phyloP scores from a whole-genome alignment of 2,329 filamentous ascomycete genomes.

The Microcera coccophila region DNA sequence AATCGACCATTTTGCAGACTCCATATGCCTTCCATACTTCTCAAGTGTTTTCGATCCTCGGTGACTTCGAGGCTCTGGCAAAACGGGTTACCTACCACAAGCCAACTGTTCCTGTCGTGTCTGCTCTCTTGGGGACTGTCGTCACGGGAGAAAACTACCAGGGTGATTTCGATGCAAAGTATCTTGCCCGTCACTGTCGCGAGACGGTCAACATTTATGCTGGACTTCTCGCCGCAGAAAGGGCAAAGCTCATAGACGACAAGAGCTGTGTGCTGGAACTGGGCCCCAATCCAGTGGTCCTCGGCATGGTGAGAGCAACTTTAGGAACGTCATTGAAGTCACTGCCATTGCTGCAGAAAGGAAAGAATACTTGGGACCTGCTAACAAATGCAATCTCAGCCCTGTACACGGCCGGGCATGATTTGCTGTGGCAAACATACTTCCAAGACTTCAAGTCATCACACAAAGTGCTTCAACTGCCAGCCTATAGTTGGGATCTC shows the following conservation, averaged over 20 bases:
- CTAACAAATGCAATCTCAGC: constrained; percentile 53
- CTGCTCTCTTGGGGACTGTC: constrained; percentile 57
- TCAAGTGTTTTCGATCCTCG: constrained; percentile 52
- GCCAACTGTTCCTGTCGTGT: constrained; percentile 57
- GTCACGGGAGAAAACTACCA: constrained; percentile 50
- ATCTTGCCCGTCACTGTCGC: constrained; percentile 58
- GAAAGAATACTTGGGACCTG: constrained; percentile 62
- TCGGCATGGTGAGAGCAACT: constrained; percentile 59
- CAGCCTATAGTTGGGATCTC: constrained; percentile 67
- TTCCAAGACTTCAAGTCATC: constrained; percentile 47
- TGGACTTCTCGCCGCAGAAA: constrained; percentile 51
- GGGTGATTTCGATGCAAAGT: constrained; percentile 47
- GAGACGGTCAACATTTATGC: constrained; percentile 63
- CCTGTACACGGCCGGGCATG: constrained; percentile 58
- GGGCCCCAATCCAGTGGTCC: constrained; percentile 63
- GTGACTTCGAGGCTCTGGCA: constrained; percentile 52
- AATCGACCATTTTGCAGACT: constrained; percentile 45
- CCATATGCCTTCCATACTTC: constrained; percentile 53
- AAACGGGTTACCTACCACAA: constrained; percentile 35
- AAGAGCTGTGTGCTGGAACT: constrained; percentile 64
- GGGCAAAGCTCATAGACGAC: constrained; percentile 48
- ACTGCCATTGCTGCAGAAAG: constrained; percentile 59
- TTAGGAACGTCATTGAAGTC: constrained; percentile 50
- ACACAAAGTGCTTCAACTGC: constrained; percentile 55
- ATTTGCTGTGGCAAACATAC: constrained; percentile 65